Evolutionary conservation across 1,139 yeast species (phyloP).

Genomic region (Kurtzmaniella quercitrusa): DNA sequence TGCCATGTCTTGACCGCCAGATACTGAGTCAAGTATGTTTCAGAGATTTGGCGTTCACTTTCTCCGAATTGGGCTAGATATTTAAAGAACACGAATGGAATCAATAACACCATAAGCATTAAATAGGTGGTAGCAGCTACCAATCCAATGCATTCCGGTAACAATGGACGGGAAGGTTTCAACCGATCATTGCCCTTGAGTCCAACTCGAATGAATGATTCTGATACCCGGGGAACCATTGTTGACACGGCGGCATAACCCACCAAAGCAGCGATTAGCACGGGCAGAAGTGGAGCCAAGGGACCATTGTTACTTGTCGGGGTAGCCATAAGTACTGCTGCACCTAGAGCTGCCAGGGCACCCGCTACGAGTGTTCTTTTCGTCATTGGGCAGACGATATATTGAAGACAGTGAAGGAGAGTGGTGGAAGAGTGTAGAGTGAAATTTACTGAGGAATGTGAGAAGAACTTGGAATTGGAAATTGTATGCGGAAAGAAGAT

Average conservation of each 20-base stretch:
- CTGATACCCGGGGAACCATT: slow-evolving; percentile 64
- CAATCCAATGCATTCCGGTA: slow-evolving; percentile 91
- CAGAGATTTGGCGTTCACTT: slow-evolving; percentile 26
- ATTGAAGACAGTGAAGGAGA: no score
- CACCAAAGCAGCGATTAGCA: not conserved
- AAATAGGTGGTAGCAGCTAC: slow-evolving; percentile 79
- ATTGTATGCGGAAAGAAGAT: no score
- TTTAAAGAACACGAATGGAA: slow-evolving; percentile 85
- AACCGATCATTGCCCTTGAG: slow-evolving; percentile 80
- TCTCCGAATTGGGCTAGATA: slow-evolving; percentile 57
- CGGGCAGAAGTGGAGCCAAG: not conserved
- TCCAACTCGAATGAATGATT: slow-evolving; percentile 71
- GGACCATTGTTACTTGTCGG: not conserved
- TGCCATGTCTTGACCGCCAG: slow-evolving; percentile 30
- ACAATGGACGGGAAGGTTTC: slow-evolving; percentile 60
- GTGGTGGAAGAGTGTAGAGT: no score
- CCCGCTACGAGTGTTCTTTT: not conserved
- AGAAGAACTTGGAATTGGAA: no score
- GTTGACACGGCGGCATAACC: slow-evolving; percentile 7
- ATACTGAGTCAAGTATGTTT: slow-evolving; percentile 35
- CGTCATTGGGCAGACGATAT: not conserved
- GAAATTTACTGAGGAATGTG: no score
- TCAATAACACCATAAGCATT: slow-evolving; percentile 75
- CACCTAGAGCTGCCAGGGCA: not conserved
- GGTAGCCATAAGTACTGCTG: not conserved